A percentile compares a stretch with the other conserved stretches of the same genome.
These are phyloP conservation scores for Laguncularia racemosa DNA, from an alignment of 345 rosid genomes.

Conservation along the genomic window DNA sequence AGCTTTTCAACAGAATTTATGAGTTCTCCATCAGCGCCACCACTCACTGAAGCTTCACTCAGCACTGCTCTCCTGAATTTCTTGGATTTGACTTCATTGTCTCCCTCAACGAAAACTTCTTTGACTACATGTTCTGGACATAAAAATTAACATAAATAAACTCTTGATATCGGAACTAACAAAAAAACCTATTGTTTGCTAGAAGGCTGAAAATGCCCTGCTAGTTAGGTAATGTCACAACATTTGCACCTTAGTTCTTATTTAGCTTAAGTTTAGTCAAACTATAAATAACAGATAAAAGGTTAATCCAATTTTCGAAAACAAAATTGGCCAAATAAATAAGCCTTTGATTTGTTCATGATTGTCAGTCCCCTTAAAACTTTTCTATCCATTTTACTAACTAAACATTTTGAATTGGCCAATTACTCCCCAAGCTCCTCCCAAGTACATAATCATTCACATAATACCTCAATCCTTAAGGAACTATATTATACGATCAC, in stretches of 20 bases:
- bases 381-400: no score
- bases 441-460: no score
- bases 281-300: background rate
- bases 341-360: background rate
- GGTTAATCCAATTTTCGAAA: background rate
- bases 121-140: conserved; percentile 12
- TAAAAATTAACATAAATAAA: conserved; percentile 1
- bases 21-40: conserved; percentile 11
- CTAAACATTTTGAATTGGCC: no score
- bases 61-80: conserved; percentile 16
- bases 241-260: no score
- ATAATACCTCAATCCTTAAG: no score
- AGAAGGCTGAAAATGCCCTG: no score
- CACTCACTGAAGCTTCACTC: conserved; percentile 5
- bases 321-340: background rate
- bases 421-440: no score
- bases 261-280: no score
- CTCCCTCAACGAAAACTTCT: conserved; percentile 23
- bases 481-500: no score
- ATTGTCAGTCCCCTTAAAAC: no score
- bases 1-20: conserved; percentile 30
- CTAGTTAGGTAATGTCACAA: no score
- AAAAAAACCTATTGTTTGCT: background rate
- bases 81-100: conserved; percentile 31
- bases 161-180: background rate